A percentile compares a stretch with the other conserved stretches of the same genome.
Evolutionary conservation across 352 stramenopile species (phyloP).

Genomic region (Pythium apleroticum): DNA sequence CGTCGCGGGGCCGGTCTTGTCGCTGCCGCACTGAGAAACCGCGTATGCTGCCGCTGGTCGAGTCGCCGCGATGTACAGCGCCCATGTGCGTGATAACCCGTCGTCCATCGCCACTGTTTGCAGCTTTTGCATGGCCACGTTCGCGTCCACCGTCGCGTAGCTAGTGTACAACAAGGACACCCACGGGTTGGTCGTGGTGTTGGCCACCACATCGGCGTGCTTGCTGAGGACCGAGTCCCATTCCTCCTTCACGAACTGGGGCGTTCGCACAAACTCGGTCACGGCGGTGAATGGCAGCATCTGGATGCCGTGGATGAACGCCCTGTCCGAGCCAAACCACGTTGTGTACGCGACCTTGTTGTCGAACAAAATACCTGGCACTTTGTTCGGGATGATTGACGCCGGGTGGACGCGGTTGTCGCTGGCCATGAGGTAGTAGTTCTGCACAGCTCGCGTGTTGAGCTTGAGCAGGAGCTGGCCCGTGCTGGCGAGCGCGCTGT

Average conservation of each 20-base stretch:
- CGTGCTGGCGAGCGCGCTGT: slow-evolving; percentile 31
- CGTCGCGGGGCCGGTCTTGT: no score
- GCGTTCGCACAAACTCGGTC: slow-evolving; percentile 24
- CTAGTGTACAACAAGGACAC: slow-evolving; percentile 36
- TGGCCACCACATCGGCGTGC: slow-evolving; percentile 36
- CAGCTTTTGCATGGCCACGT: slow-evolving; percentile 20
- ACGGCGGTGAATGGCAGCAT: slow-evolving; percentile 2
- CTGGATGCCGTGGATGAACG: background rate
- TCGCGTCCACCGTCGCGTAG: slow-evolving; percentile 32
- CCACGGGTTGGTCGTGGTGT: slow-evolving; percentile 31
- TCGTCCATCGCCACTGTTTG: slow-evolving; percentile 27
- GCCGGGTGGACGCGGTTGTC: slow-evolving; percentile 48
- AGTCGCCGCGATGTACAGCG: slow-evolving; percentile 37
- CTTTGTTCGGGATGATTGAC: slow-evolving; percentile 51
- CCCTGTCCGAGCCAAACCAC: background rate
- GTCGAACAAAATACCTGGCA: slow-evolving; percentile 76
- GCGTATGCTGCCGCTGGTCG: no score
- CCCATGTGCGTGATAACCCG: slow-evolving; percentile 31
- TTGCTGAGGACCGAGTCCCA: slow-evolving; percentile 49
- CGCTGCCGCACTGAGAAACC: no score
- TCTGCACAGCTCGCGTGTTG: slow-evolving; percentile 52
- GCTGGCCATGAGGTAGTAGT: slow-evolving; percentile 60
- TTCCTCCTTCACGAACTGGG: slow-evolving; percentile 34
- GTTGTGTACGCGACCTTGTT: slow-evolving; percentile 47
- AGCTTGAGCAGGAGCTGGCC: slow-evolving; percentile 54